Evolutionary conservation across 345 rosid species (phyloP).

Genomic region (Citrus sinensis): DVS_A1.0 CM039162.1:20104501-20105000

Average conservation of each 20-base stretch:
- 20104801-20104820: slow-evolving; percentile 9
- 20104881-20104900: background rate
- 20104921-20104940: background rate
- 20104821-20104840: background rate
- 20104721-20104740: slow-evolving; percentile 9
- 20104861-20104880: background rate
- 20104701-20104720: slow-evolving; percentile 64
- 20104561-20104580: slow-evolving; percentile 79
- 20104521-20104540: slow-evolving; percentile 71
- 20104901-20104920: background rate
- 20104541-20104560: slow-evolving; percentile 56
- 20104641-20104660: slow-evolving; percentile 89
- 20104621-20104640: slow-evolving; percentile 82
- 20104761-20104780: slow-evolving; percentile 94
- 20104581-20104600: slow-evolving; percentile 76
- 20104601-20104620: slow-evolving; percentile 89
- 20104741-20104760: slow-evolving; percentile 63
- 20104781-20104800: slow-evolving; percentile 20
- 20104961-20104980: background rate
- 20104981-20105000: background rate
- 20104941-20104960: background rate
- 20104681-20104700: slow-evolving; percentile 90
- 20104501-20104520: slow-evolving; percentile 72
- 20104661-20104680: slow-evolving; percentile 84
- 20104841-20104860: background rate